These are phyloP conservation scores for Mortierella sp. DNA, from an alignment of 371 early-diverging fungal species.

Conservation along the genomic window DNA sequence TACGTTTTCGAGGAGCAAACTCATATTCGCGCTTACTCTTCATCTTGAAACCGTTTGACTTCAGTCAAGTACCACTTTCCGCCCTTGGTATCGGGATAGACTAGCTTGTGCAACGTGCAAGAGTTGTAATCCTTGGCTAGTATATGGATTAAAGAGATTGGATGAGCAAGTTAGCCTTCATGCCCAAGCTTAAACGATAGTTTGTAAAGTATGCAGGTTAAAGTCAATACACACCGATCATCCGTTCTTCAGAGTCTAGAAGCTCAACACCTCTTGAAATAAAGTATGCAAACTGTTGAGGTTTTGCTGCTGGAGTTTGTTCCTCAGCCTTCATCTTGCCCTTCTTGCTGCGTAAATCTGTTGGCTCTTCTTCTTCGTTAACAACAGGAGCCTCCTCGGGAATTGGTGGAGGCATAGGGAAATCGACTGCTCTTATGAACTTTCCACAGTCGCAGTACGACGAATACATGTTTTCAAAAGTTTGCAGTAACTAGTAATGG, in stretches of 20 bases:
- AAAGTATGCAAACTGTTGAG: slow-evolving; percentile 76
- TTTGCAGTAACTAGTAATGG: slow-evolving; percentile 72
- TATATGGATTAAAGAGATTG: background rate
- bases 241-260: slow-evolving; percentile 84
- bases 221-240: slow-evolving; percentile 70
- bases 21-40: slow-evolving; percentile 67
- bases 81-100: slow-evolving; percentile 78
- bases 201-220: background rate
- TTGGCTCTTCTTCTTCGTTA: slow-evolving; percentile 11
- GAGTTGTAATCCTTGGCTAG: slow-evolving; percentile 86
- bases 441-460: slow-evolving; percentile 94
- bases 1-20: no score
- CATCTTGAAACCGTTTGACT: slow-evolving; percentile 78
- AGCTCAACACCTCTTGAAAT: slow-evolving; percentile 91
- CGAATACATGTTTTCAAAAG: slow-evolving; percentile 85
- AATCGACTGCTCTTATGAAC: slow-evolving; percentile 78
- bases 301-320: slow-evolving; percentile 19
- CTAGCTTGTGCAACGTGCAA: slow-evolving; percentile 82
- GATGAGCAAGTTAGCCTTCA: background rate
- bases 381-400: slow-evolving; percentile 51
- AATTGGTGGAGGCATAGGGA: slow-evolving; percentile 54
- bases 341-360: slow-evolving; percentile 31
- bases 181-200: no score
- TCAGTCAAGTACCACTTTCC: slow-evolving; percentile 79
- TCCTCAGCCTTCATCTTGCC: slow-evolving; percentile 44